Evolutionary conservation across 2,329 filamentous ascomycete genomes (phyloP).

Genomic region (Alternaria novae-zelandiae): DNA sequence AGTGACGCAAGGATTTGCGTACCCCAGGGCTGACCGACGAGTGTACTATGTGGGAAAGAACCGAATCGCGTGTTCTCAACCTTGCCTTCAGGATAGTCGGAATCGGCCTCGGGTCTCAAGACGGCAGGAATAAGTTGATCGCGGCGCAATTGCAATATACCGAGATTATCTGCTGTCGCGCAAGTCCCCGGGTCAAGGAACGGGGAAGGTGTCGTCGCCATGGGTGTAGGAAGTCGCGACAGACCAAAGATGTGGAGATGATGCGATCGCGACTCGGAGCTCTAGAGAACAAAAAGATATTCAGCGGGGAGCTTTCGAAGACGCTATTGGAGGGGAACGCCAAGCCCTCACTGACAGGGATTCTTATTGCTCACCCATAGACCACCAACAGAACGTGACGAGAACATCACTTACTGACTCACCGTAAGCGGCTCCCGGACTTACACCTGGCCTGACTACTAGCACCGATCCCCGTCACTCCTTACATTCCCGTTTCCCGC

Average conservation of each 20-base stretch:
- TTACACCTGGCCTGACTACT: conserved; percentile 20
- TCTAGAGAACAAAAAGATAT: conserved; percentile 18
- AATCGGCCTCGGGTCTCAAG: conserved; percentile 46
- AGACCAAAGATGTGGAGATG: background rate
- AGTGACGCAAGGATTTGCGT: conserved; percentile 88
- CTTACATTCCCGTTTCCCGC: conserved; percentile 15
- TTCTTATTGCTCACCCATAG: background rate
- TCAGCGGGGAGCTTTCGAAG: conserved; percentile 33
- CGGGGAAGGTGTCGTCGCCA: conserved; percentile 63
- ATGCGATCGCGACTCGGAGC: conserved; percentile 4
- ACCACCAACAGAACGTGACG: conserved; percentile 18
- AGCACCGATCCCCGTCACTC: conserved; percentile 21
- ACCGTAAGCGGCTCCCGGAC: conserved; percentile 18
- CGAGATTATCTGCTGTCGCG: conserved; percentile 71
- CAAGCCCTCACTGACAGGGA: conserved; percentile 32
- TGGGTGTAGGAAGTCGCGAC: conserved; percentile 7
- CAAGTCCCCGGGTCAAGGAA: conserved; percentile 75
- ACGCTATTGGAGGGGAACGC: conserved; percentile 34
- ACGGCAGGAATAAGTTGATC: conserved; percentile 82
- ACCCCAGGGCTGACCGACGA: conserved; percentile 81
- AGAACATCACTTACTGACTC: conserved; percentile 28
- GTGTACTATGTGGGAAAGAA: conserved; percentile 64
- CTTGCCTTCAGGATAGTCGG: conserved; percentile 54
- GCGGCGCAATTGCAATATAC: conserved; percentile 86
- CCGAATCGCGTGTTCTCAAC: conserved; percentile 90